Evolutionary conservation across 176 grass and related monocot genomes (phyloP), one percentile per base, ranked within the genome.

Genomic region (Avena eriantha): DNA sequence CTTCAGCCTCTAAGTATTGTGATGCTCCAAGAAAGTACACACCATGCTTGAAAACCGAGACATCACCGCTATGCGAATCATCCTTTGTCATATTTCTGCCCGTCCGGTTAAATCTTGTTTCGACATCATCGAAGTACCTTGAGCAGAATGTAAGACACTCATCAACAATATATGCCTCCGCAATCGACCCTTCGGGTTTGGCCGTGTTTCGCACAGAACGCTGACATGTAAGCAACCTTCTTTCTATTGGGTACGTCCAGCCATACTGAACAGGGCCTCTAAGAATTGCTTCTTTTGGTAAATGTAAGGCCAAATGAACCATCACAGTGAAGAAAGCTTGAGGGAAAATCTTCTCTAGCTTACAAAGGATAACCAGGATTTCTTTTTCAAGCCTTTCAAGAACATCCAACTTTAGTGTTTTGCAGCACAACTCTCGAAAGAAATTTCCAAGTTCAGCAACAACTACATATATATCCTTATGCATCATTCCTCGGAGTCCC

Each of bases 51-150:
- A 70, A 70, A 70, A 41, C 3, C 12, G 67, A 43, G 9, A 70
- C 1, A 10, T n/a, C 67, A 5, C 36, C 47, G 11, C 3, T 51
- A 35, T 47, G 12, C 11, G 54, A 22, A 58, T 15, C 5, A 45
- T 51, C 43, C 34, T 2, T 13, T 8, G 17, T 69, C 11, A 9
- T 48, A 13, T 76, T 75, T 17, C 82, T 57, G 57, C 29, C 29
- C 29, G 29, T 1, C 29, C 29, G 29, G 29, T 29, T 29, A 29
- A 29, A 29, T 29, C 29, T 58, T 1, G 53, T 84, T 1, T 57
- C 17, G 21, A 74, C 68, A 84, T 84, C 68, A 46, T 23, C 67
- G 14, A 58, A 53, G 12, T 73, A 75, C 35, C 33, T 83, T 4
- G 80, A 66, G 68, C n/a, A 83, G 69, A 55, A 36, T 0, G 33